Base-by-base conservation (phyloP, 257 asterid genomes). In the Jasminum sambac region DNA sequence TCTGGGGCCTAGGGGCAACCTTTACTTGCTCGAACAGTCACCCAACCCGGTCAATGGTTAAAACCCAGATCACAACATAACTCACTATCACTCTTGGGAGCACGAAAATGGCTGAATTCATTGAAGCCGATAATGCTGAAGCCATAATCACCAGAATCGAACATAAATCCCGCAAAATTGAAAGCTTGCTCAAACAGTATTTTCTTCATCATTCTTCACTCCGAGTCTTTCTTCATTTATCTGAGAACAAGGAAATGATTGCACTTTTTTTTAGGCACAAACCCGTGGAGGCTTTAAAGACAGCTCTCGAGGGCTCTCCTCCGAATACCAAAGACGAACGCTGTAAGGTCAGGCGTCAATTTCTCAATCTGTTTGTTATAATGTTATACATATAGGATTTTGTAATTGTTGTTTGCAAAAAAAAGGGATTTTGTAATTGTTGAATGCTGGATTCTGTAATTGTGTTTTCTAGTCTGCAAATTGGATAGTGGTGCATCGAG, bases 401-500 rank as follows among this genome's bases (percentile, higher is more conserved):
- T n/a, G 0, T 68, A 5, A 30, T 1, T 30, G 36, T 67, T 66
- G 21, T n/a, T n/a, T n/a, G n/a, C n/a, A n/a, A n/a, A n/a, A n/a
- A n/a, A n/a, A n/a, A n/a, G n/a, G n/a, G n/a, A n/a, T n/a, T n/a
- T 34, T 37, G 17, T 48, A 42, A 42, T 4, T 16, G 21, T 69
- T 63, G 34, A 16, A 44, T 26, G 8, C 37, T 62, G 21, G 26
- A 19, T 39, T 13, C 40, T 59, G 19, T 13, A n/a, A 25, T 68
- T 74, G 63, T 42, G 30, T 68, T 74, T 64, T 83, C 70, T 55
- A 95, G 99, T 91, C 98, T 38, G 96, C 98, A 50, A 91, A 88
- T 80, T 95, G 99, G 99, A 89, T 91, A 63, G 99, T 79, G 84
- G 99, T 95, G 30, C 99, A 95, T 81, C 84, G 99, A 77, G 98